These are phyloP conservation scores for Imleria badia DNA, from an alignment of 768 basidiomycete species.

Conservation along the genomic window DNA sequence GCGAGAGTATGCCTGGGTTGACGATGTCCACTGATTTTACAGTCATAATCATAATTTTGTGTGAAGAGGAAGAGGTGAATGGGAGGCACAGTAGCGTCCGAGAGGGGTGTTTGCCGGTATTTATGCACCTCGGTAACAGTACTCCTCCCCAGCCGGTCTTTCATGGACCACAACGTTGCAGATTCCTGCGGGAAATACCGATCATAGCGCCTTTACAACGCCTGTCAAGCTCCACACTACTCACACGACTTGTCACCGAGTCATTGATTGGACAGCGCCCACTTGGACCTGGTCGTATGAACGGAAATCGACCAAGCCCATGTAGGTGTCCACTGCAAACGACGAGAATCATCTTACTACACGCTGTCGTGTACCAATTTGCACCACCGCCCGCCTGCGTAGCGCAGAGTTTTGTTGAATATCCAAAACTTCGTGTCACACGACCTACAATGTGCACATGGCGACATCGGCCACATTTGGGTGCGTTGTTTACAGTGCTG, in stretches of 20 bases:
- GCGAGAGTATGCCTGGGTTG: constrained; percentile 21
- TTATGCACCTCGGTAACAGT: constrained; percentile 1
- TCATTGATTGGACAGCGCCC: not conserved
- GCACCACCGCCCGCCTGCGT: not conserved
- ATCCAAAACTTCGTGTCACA: constrained; percentile 11
- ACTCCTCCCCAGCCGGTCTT: not conserved
- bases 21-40: not conserved
- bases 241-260: constrained; percentile 17
- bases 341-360: not conserved
- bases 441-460: constrained; percentile 10
- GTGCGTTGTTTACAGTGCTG: not conserved
- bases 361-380: not conserved
- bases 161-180: not conserved
- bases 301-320: not conserved
- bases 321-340: not conserved
- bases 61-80: not conserved
- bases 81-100: not conserved
- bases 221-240: not conserved
- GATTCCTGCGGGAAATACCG: not conserved
- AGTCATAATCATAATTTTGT: constrained; percentile 9
- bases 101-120: constrained; percentile 16
- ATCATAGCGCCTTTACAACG: not conserved
- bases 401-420: not conserved
- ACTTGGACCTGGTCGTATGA: not conserved
- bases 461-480: not conserved